Conservation (phyloP, 2,329 filamentous ascomycete genomes). For the Alternaria sp. region DNA sequence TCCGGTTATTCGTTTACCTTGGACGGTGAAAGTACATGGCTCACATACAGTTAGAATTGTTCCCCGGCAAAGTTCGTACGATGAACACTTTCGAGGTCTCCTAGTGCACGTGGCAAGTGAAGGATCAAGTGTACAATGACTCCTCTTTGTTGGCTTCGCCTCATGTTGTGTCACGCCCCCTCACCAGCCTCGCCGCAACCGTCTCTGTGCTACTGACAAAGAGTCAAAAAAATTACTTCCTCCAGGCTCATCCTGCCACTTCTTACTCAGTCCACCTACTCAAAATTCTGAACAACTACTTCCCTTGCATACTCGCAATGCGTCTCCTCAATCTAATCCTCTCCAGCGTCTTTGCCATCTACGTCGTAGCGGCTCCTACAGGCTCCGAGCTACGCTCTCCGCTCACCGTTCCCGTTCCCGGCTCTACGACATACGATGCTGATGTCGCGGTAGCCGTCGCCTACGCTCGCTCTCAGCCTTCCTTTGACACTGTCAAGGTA, state of each 20-base stretch:
- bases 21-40: not conserved
- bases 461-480: not conserved
- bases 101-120: not conserved
- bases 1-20: not conserved
- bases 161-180: not conserved
- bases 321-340: not conserved
- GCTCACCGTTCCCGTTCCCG: not conserved
- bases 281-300: not conserved
- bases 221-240: not conserved
- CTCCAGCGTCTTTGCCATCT: not conserved
- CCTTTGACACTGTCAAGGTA: not conserved
- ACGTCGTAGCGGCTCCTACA: not conserved
- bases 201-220: not conserved
- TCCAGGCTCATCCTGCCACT: not conserved
- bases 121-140: not conserved
- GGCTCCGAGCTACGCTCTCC: not conserved
- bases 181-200: not conserved
- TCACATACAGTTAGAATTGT: not conserved
- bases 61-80: not conserved
- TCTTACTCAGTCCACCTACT: not conserved
- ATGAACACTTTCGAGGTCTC: not conserved
- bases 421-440: slow-evolving; percentile 1
- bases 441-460: not conserved
- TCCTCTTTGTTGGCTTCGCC: not conserved
- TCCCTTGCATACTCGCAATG: not conserved